Percentiles rank a stretch among this genome's conserved stretches.
These are phyloP conservation scores for Luzula sylvatica DNA, from an alignment of 176 grass and related monocot species.

Conservation along the genomic window DNA sequence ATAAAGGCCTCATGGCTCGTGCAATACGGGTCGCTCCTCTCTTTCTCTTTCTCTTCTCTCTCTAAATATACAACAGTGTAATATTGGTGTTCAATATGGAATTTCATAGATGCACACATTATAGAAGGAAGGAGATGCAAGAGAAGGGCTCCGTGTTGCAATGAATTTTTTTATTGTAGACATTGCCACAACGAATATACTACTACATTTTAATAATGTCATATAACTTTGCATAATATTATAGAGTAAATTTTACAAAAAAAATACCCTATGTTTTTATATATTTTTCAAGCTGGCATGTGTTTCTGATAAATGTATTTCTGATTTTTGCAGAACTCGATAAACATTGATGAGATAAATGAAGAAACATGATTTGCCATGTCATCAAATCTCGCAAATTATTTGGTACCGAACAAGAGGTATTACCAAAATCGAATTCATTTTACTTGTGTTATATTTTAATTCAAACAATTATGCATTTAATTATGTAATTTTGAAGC, in stretches of 20 bases:
- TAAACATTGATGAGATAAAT: slow-evolving; percentile 36
- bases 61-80: not conserved
- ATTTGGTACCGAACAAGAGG: slow-evolving; percentile 91
- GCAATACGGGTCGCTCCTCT: slow-evolving; percentile 65
- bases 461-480: not conserved
- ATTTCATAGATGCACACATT: slow-evolving; percentile 58
- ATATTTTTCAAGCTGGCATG: too few species aligned
- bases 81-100: slow-evolving; percentile 12
- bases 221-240: too few species aligned
- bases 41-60: too few species aligned
- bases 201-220: too few species aligned
- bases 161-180: slow-evolving; percentile 69
- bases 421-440: slow-evolving; percentile 5
- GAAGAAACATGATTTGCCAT: slow-evolving; percentile 63
- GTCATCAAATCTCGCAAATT: slow-evolving; percentile 52
- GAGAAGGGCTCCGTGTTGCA: slow-evolving; percentile 68
- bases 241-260: too few species aligned
- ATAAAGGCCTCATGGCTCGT: too few species aligned
- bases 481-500: not conserved
- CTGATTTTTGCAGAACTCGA: slow-evolving; percentile 87
- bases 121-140: slow-evolving; percentile 71
- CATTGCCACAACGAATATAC: slow-evolving; percentile 94
- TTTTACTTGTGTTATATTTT: not conserved
- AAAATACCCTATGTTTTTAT: too few species aligned
- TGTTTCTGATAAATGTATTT: too few species aligned